Conservation (phyloP, 1,284 basidiomycete species). For the Heterobasidion irregulare region DNA sequence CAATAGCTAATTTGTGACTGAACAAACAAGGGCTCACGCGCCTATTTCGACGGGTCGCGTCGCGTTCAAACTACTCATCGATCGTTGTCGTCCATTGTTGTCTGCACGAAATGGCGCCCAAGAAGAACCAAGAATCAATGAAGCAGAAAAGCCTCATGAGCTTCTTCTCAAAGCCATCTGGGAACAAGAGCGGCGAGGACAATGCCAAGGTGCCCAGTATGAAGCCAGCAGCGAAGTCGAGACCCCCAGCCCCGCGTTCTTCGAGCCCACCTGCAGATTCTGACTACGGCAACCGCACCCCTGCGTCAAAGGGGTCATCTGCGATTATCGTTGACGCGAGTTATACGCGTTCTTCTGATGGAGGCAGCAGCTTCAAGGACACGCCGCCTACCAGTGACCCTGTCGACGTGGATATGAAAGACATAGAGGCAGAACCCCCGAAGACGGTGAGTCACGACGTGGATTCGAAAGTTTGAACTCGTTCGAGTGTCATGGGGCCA, state of each 20-base stretch:
- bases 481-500: neutral
- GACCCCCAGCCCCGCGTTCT: neutral
- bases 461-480: constrained; percentile 19
- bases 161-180: constrained; percentile 48
- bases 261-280: constrained; percentile 15
- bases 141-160: constrained; percentile 72
- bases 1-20: neutral
- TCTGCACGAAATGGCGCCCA: neutral
- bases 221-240: neutral
- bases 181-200: constrained; percentile 15
- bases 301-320: constrained; percentile 17
- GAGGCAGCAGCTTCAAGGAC: constrained; percentile 35
- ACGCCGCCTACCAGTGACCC: constrained; percentile 72
- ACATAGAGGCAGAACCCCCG: constrained; percentile 26
- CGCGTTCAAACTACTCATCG: neutral
- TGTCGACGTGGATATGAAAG: constrained; percentile 65
- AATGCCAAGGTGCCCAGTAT: neutral
- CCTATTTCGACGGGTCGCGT: neutral
- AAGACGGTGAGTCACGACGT: constrained; percentile 15
- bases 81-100: neutral
- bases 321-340: constrained; percentile 21
- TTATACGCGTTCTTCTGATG: constrained; percentile 40
- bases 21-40: neutral
- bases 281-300: constrained; percentile 17
- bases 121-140: neutral